phyloP scores from a whole-genome alignment of 163 green algal species.

The Scenedesmus sp. region DNA sequence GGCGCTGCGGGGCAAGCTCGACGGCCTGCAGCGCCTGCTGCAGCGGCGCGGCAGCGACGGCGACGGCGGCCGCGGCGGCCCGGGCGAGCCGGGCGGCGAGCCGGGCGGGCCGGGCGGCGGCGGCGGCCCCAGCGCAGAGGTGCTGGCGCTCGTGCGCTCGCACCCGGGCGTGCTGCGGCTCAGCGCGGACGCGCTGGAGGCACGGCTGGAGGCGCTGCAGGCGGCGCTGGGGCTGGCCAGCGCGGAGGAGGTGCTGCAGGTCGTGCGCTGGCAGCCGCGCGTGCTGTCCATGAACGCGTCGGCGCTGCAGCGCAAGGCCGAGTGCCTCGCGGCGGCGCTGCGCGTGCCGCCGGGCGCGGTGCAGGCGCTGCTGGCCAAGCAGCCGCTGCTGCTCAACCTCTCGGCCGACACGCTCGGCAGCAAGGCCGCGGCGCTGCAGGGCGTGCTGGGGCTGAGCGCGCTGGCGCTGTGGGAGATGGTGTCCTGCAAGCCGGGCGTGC shows the following conservation, averaged over 20 bases:
- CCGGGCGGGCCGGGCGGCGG: too few species aligned
- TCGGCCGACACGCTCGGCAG: background rate
- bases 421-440: background rate
- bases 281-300: conserved; percentile 3
- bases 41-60: too few species aligned
- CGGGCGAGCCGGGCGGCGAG: too few species aligned
- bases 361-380: background rate
- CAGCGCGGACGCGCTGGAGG: background rate
- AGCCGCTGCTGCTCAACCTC: conserved; percentile 33
- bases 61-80: too few species aligned
- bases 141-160: background rate
- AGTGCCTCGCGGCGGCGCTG: background rate
- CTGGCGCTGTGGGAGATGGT: conserved; percentile 4
- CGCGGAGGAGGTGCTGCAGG: conserved; percentile 23
- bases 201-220: background rate
- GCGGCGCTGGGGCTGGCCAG: conserved; percentile 7
- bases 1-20: background rate
- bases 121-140: background rate
- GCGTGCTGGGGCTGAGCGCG: background rate
- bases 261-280: conserved; percentile 11
- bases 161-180: conserved; percentile 23
- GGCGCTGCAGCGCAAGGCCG: background rate
- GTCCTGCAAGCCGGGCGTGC: conserved; percentile 13
- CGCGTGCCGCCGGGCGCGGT: background rate
- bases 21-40: conserved; percentile 5